Evolutionary conservation across 2,329 filamentous ascomycete species (phyloP), one percentile per base, ranked within the genome.

Genomic region (Plenodomus tracheiphilus): DNA sequence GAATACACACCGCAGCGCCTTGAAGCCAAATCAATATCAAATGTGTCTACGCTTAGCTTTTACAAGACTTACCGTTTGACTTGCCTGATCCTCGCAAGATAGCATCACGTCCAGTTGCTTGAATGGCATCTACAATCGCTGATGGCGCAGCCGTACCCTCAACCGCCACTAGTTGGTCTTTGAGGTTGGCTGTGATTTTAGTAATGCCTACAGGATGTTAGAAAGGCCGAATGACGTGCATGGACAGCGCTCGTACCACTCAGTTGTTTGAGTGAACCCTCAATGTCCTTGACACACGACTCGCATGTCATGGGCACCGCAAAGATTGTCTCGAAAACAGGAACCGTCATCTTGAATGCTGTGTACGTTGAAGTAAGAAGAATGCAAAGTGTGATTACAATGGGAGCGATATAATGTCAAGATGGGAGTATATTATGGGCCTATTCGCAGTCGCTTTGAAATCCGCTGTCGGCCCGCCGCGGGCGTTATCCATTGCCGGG

Each of bases 281-380:
- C 91, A 70, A 99, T 86, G 65, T 91, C 86, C 73, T 92, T 87
- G 72, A 96, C 85, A 77, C 94, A 97, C 68, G 82, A 80, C 64
- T 96, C 87, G 77, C 94, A 97, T 75, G 86, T 91, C 79, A 97
- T 86, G 46, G 91, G 92, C 62, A 97, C 94, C 56, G 93, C 91
- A 74, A 97, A 97, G 58, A 93, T 87, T 53, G 93, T 96, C 88
- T 97, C 69, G 34, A 71, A 71, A 13, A 58, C 49, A 7, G 68
- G 68, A 19, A 71, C 61, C 13, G 64, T 64, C 69, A 71, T 71
- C 13, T 41, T 61, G 42, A 43, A 35, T 18, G 28, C 36, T 30
- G 37, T 18, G 5, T 25, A 47, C 11, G 39, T 18, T 16, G 16
- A 8, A 7, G 34, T n/a, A 7, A 8, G 18, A 18, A 13, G 35